Conservation (phyloP, 306 rosid species). For the Corylus americana region DNA sequence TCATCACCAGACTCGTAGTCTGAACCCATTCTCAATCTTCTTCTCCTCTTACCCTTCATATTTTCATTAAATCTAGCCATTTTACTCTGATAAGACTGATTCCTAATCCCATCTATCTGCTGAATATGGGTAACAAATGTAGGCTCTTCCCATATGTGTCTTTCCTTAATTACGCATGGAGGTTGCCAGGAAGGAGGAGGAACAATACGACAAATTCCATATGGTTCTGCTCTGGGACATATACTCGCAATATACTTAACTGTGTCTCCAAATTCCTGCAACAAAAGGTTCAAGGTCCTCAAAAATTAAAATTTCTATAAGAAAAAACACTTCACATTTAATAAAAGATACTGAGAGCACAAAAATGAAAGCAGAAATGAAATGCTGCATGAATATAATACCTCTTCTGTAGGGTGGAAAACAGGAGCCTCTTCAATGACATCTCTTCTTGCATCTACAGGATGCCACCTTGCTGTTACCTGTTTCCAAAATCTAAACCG, state of each 20-base stretch:
- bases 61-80: constrained; percentile 21
- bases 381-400: constrained; percentile 1
- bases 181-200: constrained; percentile 79
- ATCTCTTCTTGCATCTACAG: constrained; percentile 62
- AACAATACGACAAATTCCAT: constrained; percentile 85
- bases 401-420: constrained; percentile 88
- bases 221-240: constrained; percentile 55
- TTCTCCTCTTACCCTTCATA: constrained; percentile 50
- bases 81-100: constrained; percentile 33
- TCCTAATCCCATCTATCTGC: constrained; percentile 66
- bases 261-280: constrained; percentile 78
- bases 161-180: constrained; percentile 46
- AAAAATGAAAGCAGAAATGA: constrained; percentile 28
- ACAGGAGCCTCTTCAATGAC: constrained; percentile 58
- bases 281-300: constrained; percentile 16
- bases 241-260: constrained; percentile 67
- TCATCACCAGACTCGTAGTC: constrained; percentile 35
- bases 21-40: constrained; percentile 32
- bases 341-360: constrained; percentile 20
- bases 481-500: constrained; percentile 38
- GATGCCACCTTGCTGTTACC: constrained; percentile 87
- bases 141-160: constrained; percentile 48
- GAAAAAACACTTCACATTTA: constrained; percentile 22
- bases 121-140: constrained; percentile 57
- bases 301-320: constrained; percentile 23